Base-by-base conservation (phyloP, 352 stramenopile species). In the Phytophthora megakarya region DNA sequence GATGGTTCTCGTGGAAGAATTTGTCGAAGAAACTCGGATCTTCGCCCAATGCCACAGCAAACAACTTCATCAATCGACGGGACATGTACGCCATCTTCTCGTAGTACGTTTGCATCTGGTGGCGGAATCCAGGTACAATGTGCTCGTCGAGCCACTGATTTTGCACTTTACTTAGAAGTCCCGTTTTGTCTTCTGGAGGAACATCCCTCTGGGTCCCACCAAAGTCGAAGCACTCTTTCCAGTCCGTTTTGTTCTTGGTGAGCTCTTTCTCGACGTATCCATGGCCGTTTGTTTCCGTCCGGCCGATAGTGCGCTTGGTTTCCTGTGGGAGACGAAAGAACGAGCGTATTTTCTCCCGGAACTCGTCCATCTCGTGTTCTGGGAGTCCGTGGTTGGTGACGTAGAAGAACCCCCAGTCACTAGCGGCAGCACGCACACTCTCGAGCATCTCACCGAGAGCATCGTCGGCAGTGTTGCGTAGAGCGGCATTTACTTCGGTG, bases 251-350 rank as follows among this genome's bases (percentile, higher is more conserved):
- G 69, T 96, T 90, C 77, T 98, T 98, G 37, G 95, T 98, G 28
- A 98, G 74, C 65, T 98, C 95, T 63, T 96, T 84, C 61, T 98
- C 90, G 73, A 97, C 98, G 69, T 90, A 98, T 15, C 95, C 95
- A 52, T 90, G 79, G 33, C 90, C 77, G 80, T 98, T 98, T 21
- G 65, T 75, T 38, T 64, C 80, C 49, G n/a, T 83, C 62, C 90
- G 96, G 5, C 65, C 88, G 45, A 97, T 52, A 1, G 45, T 57
- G 35, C 55, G 43, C 67, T 95, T 93, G 16, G 72, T 54, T 2
- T 84, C 61, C 38, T 76, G 75, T 1, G 86, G 82, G 8, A 97
- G 72, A 12, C 26, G 46, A 71, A 98, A 98, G 75, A 98, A 98
- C 1, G 59, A 55, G 30, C 73, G 69, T 73, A 92, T 96, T 35